phyloP scores from a whole-genome alignment of 768 basidiomycete species.

The Mycena albidolilacea region DNA sequence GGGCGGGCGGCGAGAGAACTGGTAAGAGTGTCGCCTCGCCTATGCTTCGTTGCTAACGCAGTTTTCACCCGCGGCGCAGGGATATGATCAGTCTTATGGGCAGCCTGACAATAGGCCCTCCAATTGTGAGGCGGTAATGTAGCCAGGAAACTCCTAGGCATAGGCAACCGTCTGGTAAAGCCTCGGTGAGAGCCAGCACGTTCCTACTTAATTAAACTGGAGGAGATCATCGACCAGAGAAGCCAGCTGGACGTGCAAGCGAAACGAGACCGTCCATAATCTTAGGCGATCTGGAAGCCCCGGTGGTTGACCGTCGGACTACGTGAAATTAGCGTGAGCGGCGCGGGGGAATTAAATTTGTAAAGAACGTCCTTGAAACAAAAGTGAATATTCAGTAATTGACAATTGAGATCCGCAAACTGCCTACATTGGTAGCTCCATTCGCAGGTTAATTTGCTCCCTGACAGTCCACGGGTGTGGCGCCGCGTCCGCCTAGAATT shows the following conservation, averaged over 20 bases:
- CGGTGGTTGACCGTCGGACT: neutral
- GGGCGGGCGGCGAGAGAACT: neutral
- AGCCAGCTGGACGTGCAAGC: neutral
- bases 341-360: neutral
- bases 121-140: neutral
- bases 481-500: neutral
- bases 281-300: neutral
- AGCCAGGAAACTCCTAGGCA: neutral
- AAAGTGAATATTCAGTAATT: neutral
- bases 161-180: neutral
- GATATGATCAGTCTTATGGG: neutral
- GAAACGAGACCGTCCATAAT: neutral
- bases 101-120: neutral
- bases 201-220: neutral
- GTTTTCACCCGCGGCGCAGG: neutral
- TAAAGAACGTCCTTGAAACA: neutral
- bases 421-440: neutral
- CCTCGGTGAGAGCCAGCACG: neutral
- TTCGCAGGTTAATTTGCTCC: neutral
- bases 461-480: conserved; percentile 9
- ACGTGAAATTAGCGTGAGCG: neutral
- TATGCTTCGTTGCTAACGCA: neutral
- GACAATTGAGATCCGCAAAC: neutral
- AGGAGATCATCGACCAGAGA: neutral
- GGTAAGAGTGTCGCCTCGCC: neutral